Evolutionary conservation across 148 eudicot species (phyloP).

Genomic region (Vaccinium vitisidaea): DNA sequence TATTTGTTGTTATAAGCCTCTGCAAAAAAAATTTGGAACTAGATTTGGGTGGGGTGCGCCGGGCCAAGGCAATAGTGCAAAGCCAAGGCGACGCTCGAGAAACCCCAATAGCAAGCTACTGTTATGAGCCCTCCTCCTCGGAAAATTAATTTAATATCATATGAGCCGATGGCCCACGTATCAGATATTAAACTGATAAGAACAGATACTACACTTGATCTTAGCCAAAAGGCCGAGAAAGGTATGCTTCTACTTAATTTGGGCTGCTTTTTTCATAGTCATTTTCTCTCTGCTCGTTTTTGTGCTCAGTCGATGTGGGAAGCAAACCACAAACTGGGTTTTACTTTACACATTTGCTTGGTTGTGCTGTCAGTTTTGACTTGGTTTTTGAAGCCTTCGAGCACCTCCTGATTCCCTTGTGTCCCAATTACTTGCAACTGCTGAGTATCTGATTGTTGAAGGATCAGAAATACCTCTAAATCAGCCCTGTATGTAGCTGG

Average conservation of each 20-base stretch:
- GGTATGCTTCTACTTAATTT: slow-evolving; percentile 13
- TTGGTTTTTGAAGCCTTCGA: neutral
- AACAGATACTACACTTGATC: slow-evolving; percentile 19
- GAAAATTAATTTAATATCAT: slow-evolving; percentile 29
- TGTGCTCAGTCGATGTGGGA: neutral
- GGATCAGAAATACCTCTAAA: no score
- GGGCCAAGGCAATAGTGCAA: no score
- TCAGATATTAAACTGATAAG: slow-evolving; percentile 63
- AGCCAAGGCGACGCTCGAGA: neutral
- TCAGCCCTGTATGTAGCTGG: no score
- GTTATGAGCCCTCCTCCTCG: neutral
- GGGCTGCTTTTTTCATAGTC: neutral
- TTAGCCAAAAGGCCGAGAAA: slow-evolving; percentile 72
- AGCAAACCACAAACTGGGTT: neutral
- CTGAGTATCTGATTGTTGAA: no score
- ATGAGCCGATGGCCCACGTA: slow-evolving; percentile 37
- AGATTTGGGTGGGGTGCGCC: no score
- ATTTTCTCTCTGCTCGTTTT: neutral
- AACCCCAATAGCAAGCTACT: slow-evolving; percentile 7
- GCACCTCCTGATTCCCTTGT: neutral
- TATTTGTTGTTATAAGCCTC: no score
- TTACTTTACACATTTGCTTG: neutral
- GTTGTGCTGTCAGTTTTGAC: neutral
- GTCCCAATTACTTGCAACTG: neutral
- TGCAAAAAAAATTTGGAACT: no score